Evolutionary conservation across 1,284 basidiomycete species (phyloP).

Genomic region (Rhodotorula sp.): DNA sequence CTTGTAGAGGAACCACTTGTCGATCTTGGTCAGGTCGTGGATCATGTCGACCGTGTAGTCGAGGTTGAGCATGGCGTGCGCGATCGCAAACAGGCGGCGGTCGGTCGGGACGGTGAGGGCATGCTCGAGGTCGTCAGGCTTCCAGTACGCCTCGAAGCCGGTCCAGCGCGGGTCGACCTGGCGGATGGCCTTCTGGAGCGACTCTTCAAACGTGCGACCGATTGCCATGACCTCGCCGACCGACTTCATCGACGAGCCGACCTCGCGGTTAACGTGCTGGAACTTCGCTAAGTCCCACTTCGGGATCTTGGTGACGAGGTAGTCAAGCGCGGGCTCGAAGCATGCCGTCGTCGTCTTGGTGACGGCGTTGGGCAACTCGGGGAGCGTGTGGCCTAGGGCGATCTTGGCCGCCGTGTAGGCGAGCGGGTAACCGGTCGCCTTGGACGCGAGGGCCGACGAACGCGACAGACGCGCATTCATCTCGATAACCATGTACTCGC

Average conservation of each 20-base stretch:
- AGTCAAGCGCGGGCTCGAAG: slow-evolving; percentile 99
- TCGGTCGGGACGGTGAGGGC: slow-evolving; percentile 75
- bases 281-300: slow-evolving; percentile 99
- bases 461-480: slow-evolving; percentile 77
- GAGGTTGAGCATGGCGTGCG: slow-evolving; percentile 94
- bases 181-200: slow-evolving; percentile 96
- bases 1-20: slow-evolving; percentile 99
- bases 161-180: slow-evolving; percentile 85
- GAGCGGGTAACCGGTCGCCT: slow-evolving; percentile 97
- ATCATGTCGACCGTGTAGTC: slow-evolving; percentile 85
- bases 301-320: slow-evolving; percentile 99
- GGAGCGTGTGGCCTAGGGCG: slow-evolving; percentile 95
- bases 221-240: slow-evolving; percentile 99
- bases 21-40: slow-evolving; percentile 95
- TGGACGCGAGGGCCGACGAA: slow-evolving; percentile 80
- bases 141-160: slow-evolving; percentile 67
- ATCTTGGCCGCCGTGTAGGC: slow-evolving; percentile 99
- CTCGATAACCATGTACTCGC: slow-evolving; percentile 93
- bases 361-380: slow-evolving; percentile 96
- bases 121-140: slow-evolving; percentile 77
- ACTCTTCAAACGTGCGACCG: slow-evolving; percentile 98
- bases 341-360: slow-evolving; percentile 99
- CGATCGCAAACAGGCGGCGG: slow-evolving; percentile 93
- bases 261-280: slow-evolving; percentile 88
- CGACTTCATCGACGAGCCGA: slow-evolving; percentile 98